Evolutionary conservation across 306 rosid species (phyloP), one percentile per base, ranked within the genome.

Genomic region (Geum urbanum): DNA sequence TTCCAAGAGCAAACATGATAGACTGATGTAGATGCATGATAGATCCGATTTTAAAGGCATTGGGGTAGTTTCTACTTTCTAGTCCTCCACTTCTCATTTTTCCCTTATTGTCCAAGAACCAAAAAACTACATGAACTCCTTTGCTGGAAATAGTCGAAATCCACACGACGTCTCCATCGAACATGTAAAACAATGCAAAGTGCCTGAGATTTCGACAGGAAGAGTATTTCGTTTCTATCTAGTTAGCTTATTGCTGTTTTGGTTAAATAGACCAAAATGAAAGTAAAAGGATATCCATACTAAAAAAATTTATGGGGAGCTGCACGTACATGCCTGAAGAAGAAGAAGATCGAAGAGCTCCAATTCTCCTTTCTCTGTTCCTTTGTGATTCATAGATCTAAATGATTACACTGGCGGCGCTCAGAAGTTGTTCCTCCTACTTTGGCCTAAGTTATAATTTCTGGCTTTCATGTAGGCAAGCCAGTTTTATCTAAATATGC

Each of bases 361-460:
- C 35, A 24, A 20, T 2, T 13, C 40, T 57, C 5, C 11, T 11
- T 9, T 11, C 39, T 24, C 40, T 13, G n/a, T 57, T n/a, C 9
- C 40, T 12, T 27, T 57, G n/a, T 74, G 80, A 86, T 82, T 82
- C 83, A 86, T 74, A 77, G 79, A 76, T 85, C 73, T 70, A 82
- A 86, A 92, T 88, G 84, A 88, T 85, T 88, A 86, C 90, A 84
- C 86, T 85, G 96, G 85, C 91, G 88, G 92, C 92, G 84, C 81
- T 78, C 96, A 86, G 97, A 88, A 85, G 27, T 73, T 92, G 97
- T 88, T 85, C 77, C 96, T 84, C 83, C 86, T 15, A 27, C 78
- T 78, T 85, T 69, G 88, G 75, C 49, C 78, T 78, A 49, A 48
- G 54, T 43, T 48, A 20, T 77, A 52, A 63, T 35, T 27, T 41